These are phyloP conservation scores for Coemansia sp. DNA, from an alignment of 192 early-diverging fungal genomes.

Conservation along the genomic window DNA sequence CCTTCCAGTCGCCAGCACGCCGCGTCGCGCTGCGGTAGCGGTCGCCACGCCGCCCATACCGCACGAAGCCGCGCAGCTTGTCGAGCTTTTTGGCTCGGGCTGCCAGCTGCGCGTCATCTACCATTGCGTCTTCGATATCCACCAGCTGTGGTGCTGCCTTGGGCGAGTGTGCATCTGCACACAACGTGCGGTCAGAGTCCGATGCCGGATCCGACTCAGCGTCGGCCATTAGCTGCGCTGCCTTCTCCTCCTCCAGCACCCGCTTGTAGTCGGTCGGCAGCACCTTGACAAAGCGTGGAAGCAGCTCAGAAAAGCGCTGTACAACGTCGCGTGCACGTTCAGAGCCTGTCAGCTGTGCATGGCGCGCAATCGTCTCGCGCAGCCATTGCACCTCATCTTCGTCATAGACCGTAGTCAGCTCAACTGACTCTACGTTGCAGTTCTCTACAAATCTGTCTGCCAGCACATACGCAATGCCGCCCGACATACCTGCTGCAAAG, in stretches of 20 bases:
- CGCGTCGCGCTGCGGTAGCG: conserved; percentile 78
- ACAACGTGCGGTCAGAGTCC: conserved; percentile 33
- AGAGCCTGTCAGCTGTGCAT: conserved; percentile 80
- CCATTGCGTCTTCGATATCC: conserved; percentile 87
- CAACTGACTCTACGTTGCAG: conserved; percentile 92
- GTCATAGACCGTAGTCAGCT: conserved; percentile 72
- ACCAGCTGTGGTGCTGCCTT: conserved; percentile 58
- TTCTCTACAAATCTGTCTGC: conserved; percentile 64
- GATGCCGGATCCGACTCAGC: conserved; percentile 9
- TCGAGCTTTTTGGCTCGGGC: conserved; percentile 74
- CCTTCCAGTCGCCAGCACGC: conserved; percentile 88
- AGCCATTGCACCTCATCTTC: conserved; percentile 74
- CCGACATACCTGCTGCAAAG: conserved; percentile 99
- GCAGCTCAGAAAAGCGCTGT: conserved; percentile 62
- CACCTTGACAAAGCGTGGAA: conserved; percentile 89
- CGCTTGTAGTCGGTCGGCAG: conserved; percentile 90
- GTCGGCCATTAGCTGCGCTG: background rate
- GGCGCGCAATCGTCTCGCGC: conserved; percentile 74
- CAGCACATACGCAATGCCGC: conserved; percentile 93
- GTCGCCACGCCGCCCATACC: conserved; percentile 88
- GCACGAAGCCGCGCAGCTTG: conserved; percentile 93
- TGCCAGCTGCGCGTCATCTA: conserved; percentile 73
- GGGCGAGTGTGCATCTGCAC: conserved; percentile 17
- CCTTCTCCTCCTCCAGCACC: conserved; percentile 67
- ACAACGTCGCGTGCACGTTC: conserved; percentile 68